Base-by-base conservation (phyloP, 306 rosid genomes). In the Carpinus fangiana region DNA sequence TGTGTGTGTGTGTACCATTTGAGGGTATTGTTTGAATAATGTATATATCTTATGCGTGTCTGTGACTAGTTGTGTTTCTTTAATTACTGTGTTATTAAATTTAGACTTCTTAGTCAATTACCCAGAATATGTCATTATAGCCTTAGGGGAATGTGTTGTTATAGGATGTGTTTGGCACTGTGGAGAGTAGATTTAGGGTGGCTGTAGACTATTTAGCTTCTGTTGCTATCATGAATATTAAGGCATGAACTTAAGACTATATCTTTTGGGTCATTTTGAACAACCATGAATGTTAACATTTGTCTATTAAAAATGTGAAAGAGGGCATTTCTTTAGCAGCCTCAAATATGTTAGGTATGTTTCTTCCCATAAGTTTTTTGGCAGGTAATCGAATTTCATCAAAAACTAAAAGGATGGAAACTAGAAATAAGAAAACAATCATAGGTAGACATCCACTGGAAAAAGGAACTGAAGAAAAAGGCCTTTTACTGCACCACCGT, bases 281-380 rank as follows among this genome's bases (percentile, higher is more conserved):
- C 43, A 28, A 61, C 12, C 7, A 12, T 28, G 21, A 38, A 65
- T 34, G 45, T 41, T 41, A 65, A 65, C 70, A 36, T 34, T 36
- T 36, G 46, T 65, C 70, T 34, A 7, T 36, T 60, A 3, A 5
- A 13, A 31, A 31, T 31, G 43, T 28, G 68, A 38, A 43, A 5
- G 55, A 38, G 41, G 66, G 57, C 68, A 31, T 55, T 48, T 79
- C 45, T n/a, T 61, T 69, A 7, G 2, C 57, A 46, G 64, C 38
- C 36, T 69, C 50, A 48, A 74, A 9, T 66, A 21, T 74, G 31
- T 47, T 62, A 6, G 45, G 45, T 41, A 55, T 77, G 76, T 14
- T 7, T 31, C 28, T 78, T 64, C 59, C 50, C 45, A 5, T 41
- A 41, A 41, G 5, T 41, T 41, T 41, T 41, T 41, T 41, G 7